These are phyloP conservation scores for Cercophora sp. DNA, from an alignment of 495 filamentous ascomycete genomes.

Conservation along the genomic window DNA sequence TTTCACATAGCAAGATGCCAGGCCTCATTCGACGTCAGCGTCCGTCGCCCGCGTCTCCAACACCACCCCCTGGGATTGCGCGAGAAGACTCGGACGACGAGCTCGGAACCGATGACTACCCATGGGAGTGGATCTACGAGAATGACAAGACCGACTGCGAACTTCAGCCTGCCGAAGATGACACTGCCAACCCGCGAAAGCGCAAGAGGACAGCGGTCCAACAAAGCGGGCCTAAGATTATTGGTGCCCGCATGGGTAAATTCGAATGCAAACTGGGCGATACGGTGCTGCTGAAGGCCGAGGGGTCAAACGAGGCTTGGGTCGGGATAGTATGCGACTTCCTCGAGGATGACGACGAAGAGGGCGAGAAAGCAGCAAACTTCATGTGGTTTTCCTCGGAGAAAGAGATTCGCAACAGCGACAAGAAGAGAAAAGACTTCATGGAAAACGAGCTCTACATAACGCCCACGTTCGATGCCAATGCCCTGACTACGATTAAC, in stretches of 20 bases:
- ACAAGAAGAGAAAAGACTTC: slow-evolving; percentile 79
- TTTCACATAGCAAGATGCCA: slow-evolving; percentile 10
- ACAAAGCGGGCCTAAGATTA: slow-evolving; percentile 43
- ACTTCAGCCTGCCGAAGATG: slow-evolving; percentile 21
- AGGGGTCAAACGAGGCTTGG: slow-evolving; percentile 76
- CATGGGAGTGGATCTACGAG: slow-evolving; percentile 91
- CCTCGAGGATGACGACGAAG: slow-evolving; percentile 55
- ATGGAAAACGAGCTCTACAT: slow-evolving; percentile 90
- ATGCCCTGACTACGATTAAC: slow-evolving; percentile 84
- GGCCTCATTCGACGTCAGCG: slow-evolving; percentile 4
- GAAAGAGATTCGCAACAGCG: slow-evolving; percentile 76
- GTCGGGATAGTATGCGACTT: slow-evolving; percentile 84
- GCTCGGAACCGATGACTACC: slow-evolving; percentile 73
- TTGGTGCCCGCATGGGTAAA: slow-evolving; percentile 79
- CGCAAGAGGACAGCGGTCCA: slow-evolving; percentile 29
- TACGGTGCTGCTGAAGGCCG: slow-evolving; percentile 78
- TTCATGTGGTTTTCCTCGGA: slow-evolving; percentile 90
- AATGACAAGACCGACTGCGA: slow-evolving; percentile 13
- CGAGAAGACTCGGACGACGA: slow-evolving; percentile 93
- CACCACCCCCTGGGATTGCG: slow-evolving; percentile 45
- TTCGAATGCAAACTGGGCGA: slow-evolving; percentile 83
- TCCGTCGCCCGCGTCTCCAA: neutral
- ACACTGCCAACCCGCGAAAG: slow-evolving; percentile 25
- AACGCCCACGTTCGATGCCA: slow-evolving; percentile 76
- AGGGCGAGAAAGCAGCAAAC: slow-evolving; percentile 62